These are phyloP conservation scores for Ehretia macrophylla DNA, from an alignment of 257 asterid genomes.

Conservation along the genomic window DNA sequence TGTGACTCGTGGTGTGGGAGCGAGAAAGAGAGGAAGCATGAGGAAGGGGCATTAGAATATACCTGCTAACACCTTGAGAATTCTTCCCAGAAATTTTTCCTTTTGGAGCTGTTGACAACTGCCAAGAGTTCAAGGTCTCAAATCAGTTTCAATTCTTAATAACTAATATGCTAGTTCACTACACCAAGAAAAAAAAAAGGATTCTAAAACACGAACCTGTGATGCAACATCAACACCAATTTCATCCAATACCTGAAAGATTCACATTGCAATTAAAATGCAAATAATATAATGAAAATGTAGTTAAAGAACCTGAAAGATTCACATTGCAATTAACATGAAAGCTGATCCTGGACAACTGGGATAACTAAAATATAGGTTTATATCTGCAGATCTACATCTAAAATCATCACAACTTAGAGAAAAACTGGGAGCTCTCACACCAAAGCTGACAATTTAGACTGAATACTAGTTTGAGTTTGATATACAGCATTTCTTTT, in stretches of 20 bases:
- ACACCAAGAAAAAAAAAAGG: conserved; percentile 2
- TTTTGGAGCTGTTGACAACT: conserved; percentile 91
- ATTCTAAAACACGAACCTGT: conserved; percentile 52
- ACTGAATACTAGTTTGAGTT: too few relatives aligned
- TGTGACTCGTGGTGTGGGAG: background rate
- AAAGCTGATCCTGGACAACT: too few relatives aligned
- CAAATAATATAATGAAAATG: conserved; percentile 8
- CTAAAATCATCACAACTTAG: too few relatives aligned
- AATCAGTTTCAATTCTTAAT: conserved; percentile 9
- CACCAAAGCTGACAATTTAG: too few relatives aligned
- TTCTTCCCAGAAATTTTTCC: conserved; percentile 79
- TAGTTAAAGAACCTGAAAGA: conserved; percentile 1
- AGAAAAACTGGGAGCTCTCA: too few relatives aligned
- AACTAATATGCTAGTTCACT: background rate
- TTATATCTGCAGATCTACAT: too few relatives aligned
- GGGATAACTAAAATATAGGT: too few relatives aligned
- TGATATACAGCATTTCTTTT: too few relatives aligned
- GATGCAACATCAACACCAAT: conserved; percentile 91
- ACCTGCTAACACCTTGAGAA: conserved; percentile 68
- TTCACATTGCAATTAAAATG: conserved; percentile 11
- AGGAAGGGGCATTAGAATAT: background rate
- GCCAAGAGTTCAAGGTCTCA: conserved; percentile 18
- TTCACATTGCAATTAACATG: conserved; percentile 6
- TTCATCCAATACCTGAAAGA: conserved; percentile 82
- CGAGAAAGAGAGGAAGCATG: background rate